Conservation (phyloP, 345 rosid genomes). For the Salix caprea region DNA sequence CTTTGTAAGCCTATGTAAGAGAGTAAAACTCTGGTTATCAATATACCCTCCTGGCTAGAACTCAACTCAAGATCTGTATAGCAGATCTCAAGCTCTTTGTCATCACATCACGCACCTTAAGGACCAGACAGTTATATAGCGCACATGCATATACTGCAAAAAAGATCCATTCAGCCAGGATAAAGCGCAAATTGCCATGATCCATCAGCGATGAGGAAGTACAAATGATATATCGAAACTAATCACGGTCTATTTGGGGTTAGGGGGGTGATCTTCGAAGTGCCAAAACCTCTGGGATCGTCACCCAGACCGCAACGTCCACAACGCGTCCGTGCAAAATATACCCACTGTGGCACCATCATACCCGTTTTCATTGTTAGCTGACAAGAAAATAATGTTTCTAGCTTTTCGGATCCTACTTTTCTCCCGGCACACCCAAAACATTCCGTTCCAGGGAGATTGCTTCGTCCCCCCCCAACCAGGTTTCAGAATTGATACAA, state of each 20-base stretch:
- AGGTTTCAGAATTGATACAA: neutral
- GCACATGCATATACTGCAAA: neutral
- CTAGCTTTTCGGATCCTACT: no score
- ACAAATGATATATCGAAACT: neutral
- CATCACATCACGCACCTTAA: no score
- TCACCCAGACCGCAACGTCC: neutral
- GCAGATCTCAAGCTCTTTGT: fast-evolving
- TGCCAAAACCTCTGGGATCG: neutral
- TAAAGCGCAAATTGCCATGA: neutral
- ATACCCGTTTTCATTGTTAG: neutral
- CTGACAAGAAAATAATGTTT: no score
- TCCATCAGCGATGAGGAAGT: neutral
- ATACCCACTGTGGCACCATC: neutral
- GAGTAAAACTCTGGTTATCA: no score
- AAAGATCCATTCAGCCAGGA: neutral
- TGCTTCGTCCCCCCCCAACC: no score
- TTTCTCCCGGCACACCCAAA: no score
- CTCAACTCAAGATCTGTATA: no score
- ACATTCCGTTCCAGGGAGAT: no score
- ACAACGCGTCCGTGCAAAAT: neutral
- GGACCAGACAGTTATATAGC: neutral
- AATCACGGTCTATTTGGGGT: neutral
- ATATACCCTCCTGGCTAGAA: fast-evolving
- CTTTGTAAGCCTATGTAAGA: fast-evolving
- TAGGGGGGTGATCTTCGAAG: neutral